A percentile compares a stretch with the other conserved stretches of the same genome.
phyloP scores from a whole-genome alignment of 2,329 filamentous ascomycete genomes.

The Parascedosporium putredinis region DNA sequence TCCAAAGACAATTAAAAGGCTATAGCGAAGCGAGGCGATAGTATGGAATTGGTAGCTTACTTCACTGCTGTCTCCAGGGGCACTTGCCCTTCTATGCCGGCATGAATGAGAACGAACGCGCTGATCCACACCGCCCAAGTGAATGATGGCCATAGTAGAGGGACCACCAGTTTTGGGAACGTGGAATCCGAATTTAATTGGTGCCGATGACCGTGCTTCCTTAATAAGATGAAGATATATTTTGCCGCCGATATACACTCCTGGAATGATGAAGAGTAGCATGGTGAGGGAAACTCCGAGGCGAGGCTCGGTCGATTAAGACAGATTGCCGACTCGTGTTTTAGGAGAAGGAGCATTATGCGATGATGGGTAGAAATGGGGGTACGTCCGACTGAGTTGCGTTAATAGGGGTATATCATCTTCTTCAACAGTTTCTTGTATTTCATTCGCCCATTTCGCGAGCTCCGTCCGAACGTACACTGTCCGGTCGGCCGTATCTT shows the following conservation, averaged over 20 bases:
- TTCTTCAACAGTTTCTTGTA: constrained; percentile 35
- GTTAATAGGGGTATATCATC: constrained; percentile 15
- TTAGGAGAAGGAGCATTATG: constrained; percentile 30
- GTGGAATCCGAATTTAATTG: constrained; percentile 7
- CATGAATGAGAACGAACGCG: constrained; percentile 39
- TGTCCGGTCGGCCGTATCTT: constrained; percentile 29
- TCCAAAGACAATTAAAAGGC: too few species aligned
- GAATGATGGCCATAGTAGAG: constrained; percentile 38
- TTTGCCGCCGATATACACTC: constrained; percentile 39
- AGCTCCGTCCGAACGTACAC: constrained; percentile 37
- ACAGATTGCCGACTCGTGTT: constrained; percentile 39
- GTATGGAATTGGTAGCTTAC: constrained; percentile 17
- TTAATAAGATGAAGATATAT: constrained; percentile 32
- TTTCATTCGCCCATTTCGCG: constrained; percentile 41
- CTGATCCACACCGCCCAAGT: constrained; percentile 45
- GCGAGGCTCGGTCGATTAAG: constrained; percentile 40
- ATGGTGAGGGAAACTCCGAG: constrained; percentile 28
- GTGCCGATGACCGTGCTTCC: constrained; percentile 16
- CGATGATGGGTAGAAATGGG: constrained; percentile 24
- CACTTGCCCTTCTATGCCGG: constrained; percentile 34
- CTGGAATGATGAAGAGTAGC: constrained; percentile 37
- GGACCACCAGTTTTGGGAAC: constrained; percentile 12
- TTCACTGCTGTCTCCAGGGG: constrained; percentile 25
- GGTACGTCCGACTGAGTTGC: constrained; percentile 9
- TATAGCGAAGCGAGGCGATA: background rate